These are phyloP conservation scores for Inonotus hispidus DNA, from an alignment of 1,284 basidiomycete species.

Conservation along the genomic window DNA sequence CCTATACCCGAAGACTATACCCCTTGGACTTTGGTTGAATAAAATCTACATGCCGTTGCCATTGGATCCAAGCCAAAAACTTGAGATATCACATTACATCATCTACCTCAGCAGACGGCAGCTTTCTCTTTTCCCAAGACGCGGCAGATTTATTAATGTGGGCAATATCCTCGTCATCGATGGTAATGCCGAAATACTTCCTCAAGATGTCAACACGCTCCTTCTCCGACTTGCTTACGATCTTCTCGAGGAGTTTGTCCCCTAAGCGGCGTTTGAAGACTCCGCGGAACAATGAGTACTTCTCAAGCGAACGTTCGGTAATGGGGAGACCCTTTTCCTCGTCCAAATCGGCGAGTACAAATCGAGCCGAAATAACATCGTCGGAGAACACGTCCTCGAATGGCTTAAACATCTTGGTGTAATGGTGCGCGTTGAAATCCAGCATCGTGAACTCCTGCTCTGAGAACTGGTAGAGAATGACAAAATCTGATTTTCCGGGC, in stretches of 20 bases:
- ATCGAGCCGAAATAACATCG: neutral
- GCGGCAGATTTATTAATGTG: constrained; percentile 7
- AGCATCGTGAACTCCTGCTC: constrained; percentile 4
- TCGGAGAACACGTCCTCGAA: constrained; percentile 12
- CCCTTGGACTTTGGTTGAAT: neutral
- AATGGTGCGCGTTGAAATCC: constrained; percentile 9
- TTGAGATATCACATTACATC: neutral
- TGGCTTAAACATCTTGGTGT: constrained; percentile 14
- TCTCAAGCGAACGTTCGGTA: constrained; percentile 1
- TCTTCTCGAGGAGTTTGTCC: neutral
- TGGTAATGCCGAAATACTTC: constrained; percentile 9
- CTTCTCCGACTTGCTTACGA: constrained; percentile 3
- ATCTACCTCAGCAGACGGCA: neutral
- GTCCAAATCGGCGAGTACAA: neutral
- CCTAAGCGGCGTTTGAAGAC: constrained; percentile 6
- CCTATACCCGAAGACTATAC: no score
- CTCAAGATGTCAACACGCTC: constrained; percentile 6
- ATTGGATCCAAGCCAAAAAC: no score
- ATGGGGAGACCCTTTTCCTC: neutral
- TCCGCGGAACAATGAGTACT: constrained; percentile 2
- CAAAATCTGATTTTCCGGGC: constrained; percentile 1
- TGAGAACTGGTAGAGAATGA: constrained; percentile 5
- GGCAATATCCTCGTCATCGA: constrained; percentile 7
- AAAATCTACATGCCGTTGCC: neutral
- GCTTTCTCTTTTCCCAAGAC: neutral